Base-by-base conservation (phyloP, 495 filamentous ascomycete species). In the Collariella sp. region DNA sequence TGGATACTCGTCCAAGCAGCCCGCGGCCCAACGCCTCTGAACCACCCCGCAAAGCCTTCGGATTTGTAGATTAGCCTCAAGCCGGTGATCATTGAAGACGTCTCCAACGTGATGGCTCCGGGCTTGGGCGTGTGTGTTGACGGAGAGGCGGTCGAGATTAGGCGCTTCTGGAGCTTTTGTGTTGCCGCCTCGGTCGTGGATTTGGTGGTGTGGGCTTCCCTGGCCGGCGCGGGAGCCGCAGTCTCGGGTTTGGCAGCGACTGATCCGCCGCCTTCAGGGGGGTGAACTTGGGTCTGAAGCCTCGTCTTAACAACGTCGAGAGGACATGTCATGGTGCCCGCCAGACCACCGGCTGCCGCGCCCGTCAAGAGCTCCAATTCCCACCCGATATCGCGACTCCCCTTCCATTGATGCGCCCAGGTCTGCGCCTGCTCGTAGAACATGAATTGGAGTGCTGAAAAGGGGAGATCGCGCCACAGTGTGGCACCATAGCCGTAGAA, bases 1-100 rank as follows among this genome's bases (percentile, higher is more conserved):
- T 98, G 93, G 45, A 96, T 87, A 65, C 89, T 94, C 44, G 93
- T 97, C 93, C 93, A 98, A n/a, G 96, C 89, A 51, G 83, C 82
- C 31, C 93, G 81, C 9, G 93, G 93, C 5, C 89, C 93, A 33
- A 98, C 93, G 12, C 93, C 93, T 34, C 94, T 82, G 68, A 98
- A 98, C 83, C 91, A 95, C 11, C 93, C 94, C 1, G 72, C 80
- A 35, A 96, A 51, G 1, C 93, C 93, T 67, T 98, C 93, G 2
- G 84, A 86, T 55, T 79, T 80, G 70, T 96, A 98, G 42, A 98
- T 90, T 31, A 93, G 76, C 61, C 75, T 84, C 46, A 98, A 71
- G 0, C 93, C 94, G 0, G 81, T 91, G 47, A 93, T 71, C 26
- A 97, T 85, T 1, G 89, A 95, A 7, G 86, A 88, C 10, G 94